A percentile compares a stretch with the other conserved stretches of the same genome.
Conservation (phyloP, 164 flowering plant species). For the Aristolochia californica region DNA sequence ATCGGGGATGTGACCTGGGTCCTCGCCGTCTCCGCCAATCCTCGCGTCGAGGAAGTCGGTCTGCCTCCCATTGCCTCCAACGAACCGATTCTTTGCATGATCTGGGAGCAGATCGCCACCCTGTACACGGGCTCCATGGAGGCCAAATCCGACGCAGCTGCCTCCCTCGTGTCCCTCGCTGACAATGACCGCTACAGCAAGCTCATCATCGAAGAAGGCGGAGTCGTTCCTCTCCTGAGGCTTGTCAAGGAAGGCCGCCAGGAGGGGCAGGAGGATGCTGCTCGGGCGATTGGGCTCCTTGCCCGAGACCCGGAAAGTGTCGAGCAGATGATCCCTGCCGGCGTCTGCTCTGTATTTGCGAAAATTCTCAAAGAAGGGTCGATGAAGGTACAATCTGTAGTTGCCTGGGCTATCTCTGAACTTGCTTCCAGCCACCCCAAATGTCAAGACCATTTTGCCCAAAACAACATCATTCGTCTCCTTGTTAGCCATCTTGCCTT, state of each 20-base stretch:
- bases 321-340: constrained; percentile 58
- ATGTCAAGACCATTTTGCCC: constrained; percentile 74
- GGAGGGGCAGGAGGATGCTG: constrained; percentile 82
- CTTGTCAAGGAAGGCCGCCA: constrained; percentile 53
- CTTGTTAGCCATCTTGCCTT: constrained; percentile 78
- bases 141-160: constrained; percentile 67
- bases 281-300: constrained; percentile 57
- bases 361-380: constrained; percentile 72
- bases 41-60: constrained; percentile 53
- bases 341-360: constrained; percentile 67
- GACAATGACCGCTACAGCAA: constrained; percentile 73
- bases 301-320: constrained; percentile 79
- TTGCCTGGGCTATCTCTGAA: constrained; percentile 83
- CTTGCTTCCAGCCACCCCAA: constrained; percentile 53
- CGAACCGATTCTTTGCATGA: constrained; percentile 78
- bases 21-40: constrained; percentile 60
- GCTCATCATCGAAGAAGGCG: constrained; percentile 80
- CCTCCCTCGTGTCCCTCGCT: constrained; percentile 63
- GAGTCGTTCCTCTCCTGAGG: constrained; percentile 51
- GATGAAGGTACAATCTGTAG: constrained; percentile 62
- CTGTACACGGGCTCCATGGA: constrained; percentile 45
- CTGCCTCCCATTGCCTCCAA: constrained; percentile 86
- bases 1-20: constrained; percentile 87
- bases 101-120: constrained; percentile 85
- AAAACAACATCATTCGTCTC: constrained; percentile 55